A percentile compares a stretch with the other conserved stretches of the same genome.
Conservation (phyloP, 768 basidiomycete species). For the Xanthoconium purpureum region DNA sequence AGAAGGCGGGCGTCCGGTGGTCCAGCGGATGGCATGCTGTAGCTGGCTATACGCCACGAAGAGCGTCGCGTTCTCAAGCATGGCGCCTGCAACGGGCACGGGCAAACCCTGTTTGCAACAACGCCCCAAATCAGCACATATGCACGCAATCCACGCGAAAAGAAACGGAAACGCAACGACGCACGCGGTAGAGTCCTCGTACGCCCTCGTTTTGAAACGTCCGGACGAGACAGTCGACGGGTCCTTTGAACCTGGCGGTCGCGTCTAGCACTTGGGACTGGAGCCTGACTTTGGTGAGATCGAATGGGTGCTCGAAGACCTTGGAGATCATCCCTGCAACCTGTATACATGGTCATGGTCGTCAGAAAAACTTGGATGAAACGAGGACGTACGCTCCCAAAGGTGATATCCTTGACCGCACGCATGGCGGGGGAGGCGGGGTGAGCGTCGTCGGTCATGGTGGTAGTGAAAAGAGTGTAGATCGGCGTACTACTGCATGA, state of each 20-base stretch:
- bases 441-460: slow-evolving; percentile 23
- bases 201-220: slow-evolving; percentile 83
- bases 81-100: slow-evolving; percentile 87
- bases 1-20: slow-evolving; percentile 33
- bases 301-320: slow-evolving; percentile 92
- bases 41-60: slow-evolving; percentile 84
- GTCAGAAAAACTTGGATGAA: neutral
- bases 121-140: slow-evolving; percentile 1
- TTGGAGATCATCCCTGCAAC: slow-evolving; percentile 83
- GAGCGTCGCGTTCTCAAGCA: slow-evolving; percentile 86
- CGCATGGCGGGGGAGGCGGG: slow-evolving; percentile 14
- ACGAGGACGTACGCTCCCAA: slow-evolving; percentile 50
- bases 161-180: slow-evolving; percentile 24
- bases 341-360: slow-evolving; percentile 34
- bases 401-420: slow-evolving; percentile 48
- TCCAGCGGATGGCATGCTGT: slow-evolving; percentile 55
- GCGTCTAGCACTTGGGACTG: slow-evolving; percentile 85
- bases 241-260: slow-evolving; percentile 74
- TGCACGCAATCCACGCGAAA: neutral
- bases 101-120: slow-evolving; percentile 66
- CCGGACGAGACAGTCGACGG: slow-evolving; percentile 79
- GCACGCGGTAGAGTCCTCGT: slow-evolving; percentile 81
- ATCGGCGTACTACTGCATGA: slow-evolving; percentile 25
- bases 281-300: slow-evolving; percentile 90
- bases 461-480: neutral